Base-by-base conservation (phyloP, 1,284 basidiomycete species). In the Fomes fomentarius region DNA sequence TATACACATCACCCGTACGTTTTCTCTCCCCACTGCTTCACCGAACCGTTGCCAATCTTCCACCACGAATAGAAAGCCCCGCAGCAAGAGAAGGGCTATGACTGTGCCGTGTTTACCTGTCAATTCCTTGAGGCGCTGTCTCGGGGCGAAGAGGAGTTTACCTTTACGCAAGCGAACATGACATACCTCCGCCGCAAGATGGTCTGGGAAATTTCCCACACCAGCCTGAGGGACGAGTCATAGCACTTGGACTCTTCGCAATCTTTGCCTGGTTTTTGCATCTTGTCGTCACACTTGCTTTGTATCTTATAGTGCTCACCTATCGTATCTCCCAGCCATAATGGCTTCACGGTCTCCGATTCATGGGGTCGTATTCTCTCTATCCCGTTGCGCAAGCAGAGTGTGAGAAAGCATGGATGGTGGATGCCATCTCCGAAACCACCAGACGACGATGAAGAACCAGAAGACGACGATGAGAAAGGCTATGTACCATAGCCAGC, bases 51-150 rank as follows among this genome's bases (percentile, higher is more conserved):
- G 30, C 53, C 33, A 61, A 21, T 4, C 3, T 10, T 12, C n/a
- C n/a, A n/a, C n/a, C n/a, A n/a, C n/a, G n/a, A n/a, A n/a, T 66
- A 92, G 84, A 80, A 88, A 57, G 87, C 85, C 33, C 97, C 96
- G 1, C 87, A 89, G 66, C 97, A 99, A 73, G 84, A 91, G 66
- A 99, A 99, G 63, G 90, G 90, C 1, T 94, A 79, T 60, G 97
- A 99, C 67, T 99, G 97, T 64, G 97, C 97, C 2, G 91, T 99
- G 5, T 99, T 99, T 71, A 91, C 94, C 0, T 94, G 91, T 67
- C 92, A 95, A 68, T 96, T 95, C 67, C 77, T 99, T 51, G 95
- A 98, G 70, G 78, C 85, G 21, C 73, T 96, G 24, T 91, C 94
- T 10, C 77, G 94, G 41, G 91, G 93, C 14, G 87, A 87, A 64